Evolutionary conservation across 2,329 filamentous ascomycete species (phyloP).

Genomic region (Colletotrichum spaethianum): DNA sequence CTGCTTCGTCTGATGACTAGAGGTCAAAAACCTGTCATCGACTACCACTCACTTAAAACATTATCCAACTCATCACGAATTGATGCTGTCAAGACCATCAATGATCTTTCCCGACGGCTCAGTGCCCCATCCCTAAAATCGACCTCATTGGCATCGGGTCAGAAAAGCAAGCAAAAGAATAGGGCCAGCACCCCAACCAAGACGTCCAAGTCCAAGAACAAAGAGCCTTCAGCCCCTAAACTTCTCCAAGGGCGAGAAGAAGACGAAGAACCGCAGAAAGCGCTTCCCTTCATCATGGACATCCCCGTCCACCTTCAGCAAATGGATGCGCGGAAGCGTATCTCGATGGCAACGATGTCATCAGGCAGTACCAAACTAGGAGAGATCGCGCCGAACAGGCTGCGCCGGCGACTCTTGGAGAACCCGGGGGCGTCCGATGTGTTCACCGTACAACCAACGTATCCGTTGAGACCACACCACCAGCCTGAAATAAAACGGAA

Average conservation of each 20-base stretch:
- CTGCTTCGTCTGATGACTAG: conserved; percentile 55
- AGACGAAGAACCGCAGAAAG: neutral
- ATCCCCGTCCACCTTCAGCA: neutral
- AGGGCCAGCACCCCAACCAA: neutral
- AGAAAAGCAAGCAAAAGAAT: conserved; percentile 19
- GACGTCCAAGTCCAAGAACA: conserved; percentile 5
- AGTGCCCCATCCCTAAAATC: conserved; percentile 30
- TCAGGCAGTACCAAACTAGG: conserved; percentile 62
- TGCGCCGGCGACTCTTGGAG: conserved; percentile 5
- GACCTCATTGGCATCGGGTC: conserved; percentile 6
- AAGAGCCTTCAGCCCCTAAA: neutral
- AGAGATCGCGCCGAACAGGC: conserved; percentile 49
- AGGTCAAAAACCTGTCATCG: conserved; percentile 52
- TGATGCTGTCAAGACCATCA: conserved; percentile 65
- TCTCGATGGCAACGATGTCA: conserved; percentile 53
- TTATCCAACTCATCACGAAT: conserved; percentile 63
- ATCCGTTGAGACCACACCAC: conserved; percentile 33
- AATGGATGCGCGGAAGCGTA: conserved; percentile 36
- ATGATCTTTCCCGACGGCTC: conserved; percentile 58
- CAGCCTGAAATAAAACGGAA: conserved; percentile 14
- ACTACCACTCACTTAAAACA: conserved; percentile 62
- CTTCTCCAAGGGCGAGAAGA: neutral
- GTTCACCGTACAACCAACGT: conserved; percentile 21
- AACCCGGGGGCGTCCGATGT: neutral
- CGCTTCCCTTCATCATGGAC: neutral